Conservation (phyloP, 1,284 basidiomycete species). For the Peniophora sp. region DNA sequence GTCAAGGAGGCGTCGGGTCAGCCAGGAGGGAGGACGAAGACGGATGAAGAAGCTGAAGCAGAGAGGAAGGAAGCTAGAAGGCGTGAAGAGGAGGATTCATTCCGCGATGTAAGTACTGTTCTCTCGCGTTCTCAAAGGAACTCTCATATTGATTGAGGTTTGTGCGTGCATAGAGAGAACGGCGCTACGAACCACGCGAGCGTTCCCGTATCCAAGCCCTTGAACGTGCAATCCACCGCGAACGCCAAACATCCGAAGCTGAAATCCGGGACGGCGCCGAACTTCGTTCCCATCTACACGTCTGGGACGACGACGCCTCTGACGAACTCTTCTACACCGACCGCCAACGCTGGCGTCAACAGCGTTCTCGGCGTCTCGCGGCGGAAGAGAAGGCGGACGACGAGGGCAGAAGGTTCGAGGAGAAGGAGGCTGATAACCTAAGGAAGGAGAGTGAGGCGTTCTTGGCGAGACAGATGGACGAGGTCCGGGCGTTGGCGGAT, state of each 20-base stretch:
- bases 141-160: no score
- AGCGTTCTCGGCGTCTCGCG: slow-evolving; percentile 57
- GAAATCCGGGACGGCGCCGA: slow-evolving; percentile 68
- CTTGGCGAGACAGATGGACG: slow-evolving; percentile 83
- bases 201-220: slow-evolving; percentile 65
- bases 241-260: slow-evolving; percentile 63
- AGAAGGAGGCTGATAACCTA: slow-evolving; percentile 76
- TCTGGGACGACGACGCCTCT: slow-evolving; percentile 89
- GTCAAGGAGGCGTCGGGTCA: slow-evolving; percentile 51
- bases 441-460: slow-evolving; percentile 84
- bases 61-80: slow-evolving; percentile 67
- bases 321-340: slow-evolving; percentile 84
- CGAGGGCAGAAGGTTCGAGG: slow-evolving; percentile 76
- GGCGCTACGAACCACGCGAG: slow-evolving; percentile 76
- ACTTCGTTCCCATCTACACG: slow-evolving; percentile 64
- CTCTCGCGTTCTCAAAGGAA: background rate
- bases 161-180: slow-evolving; percentile 62
- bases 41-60: slow-evolving; percentile 80
- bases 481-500: slow-evolving; percentile 80
- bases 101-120: slow-evolving; percentile 71
- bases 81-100: slow-evolving; percentile 74
- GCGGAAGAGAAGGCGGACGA: slow-evolving; percentile 76
- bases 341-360: slow-evolving; percentile 67
- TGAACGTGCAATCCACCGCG: slow-evolving; percentile 66
- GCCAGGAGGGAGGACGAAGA: slow-evolving; percentile 42